Evolutionary conservation across 2,329 filamentous ascomycete species (phyloP).

Genomic region (Fusarium tuaranense): DNA sequence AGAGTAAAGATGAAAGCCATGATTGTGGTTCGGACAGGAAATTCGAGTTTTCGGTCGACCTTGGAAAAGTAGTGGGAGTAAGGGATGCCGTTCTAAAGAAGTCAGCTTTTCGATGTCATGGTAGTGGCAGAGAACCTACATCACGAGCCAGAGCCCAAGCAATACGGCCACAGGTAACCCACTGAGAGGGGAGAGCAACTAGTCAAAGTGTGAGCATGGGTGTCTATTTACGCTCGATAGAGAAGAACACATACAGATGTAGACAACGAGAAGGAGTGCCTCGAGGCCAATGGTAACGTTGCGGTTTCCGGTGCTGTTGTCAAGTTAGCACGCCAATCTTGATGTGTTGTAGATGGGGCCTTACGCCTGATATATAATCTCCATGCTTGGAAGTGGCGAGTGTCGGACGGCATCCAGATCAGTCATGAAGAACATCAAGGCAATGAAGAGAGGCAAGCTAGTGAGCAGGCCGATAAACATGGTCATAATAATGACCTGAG

Average conservation of each 20-base stretch:
- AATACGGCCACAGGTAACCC: constrained; percentile 8
- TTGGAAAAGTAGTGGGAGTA: constrained; percentile 5
- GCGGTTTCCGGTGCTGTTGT: constrained; percentile 7
- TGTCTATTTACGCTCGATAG: too few relatives aligned
- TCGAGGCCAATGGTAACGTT: constrained; percentile 4
- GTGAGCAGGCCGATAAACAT: constrained; percentile 14
- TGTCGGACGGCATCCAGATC: constrained; percentile 13
- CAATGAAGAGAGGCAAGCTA: constrained; percentile 11
- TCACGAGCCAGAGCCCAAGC: constrained; percentile 10
- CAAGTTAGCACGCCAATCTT: too few relatives aligned
- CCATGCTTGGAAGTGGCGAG: constrained; percentile 24
- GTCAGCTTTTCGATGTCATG: neutral
- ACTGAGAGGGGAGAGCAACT: constrained; percentile 4
- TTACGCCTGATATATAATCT: constrained; percentile 22
- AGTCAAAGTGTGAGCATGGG: too few relatives aligned
- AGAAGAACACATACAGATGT: neutral
- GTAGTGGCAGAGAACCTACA: neutral
- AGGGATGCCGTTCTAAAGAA: neutral
- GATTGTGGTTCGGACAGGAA: constrained; percentile 1
- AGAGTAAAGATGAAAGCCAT: constrained; percentile 7
- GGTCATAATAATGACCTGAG: constrained; percentile 21
- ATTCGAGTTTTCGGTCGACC: neutral
- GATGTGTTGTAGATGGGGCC: fast-evolving
- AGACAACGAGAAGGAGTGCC: constrained; percentile 4
- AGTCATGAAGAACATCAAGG: constrained; percentile 23